Conservation (phyloP, 352 stramenopile species). For the Blastocystis hominis region DNA sequence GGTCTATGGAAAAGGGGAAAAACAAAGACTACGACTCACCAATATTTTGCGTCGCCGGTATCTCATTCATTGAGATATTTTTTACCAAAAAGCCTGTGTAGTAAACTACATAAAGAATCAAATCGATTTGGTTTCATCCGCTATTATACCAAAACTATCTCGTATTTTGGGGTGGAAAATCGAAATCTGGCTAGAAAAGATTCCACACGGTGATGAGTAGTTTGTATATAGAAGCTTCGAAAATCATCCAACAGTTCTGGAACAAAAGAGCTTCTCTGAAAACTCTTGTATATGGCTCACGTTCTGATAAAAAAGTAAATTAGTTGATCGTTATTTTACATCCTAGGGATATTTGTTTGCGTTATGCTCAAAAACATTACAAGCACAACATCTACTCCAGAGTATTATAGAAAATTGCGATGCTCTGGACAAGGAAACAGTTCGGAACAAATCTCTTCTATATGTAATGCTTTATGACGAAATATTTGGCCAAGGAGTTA, state of each 20-base stretch:
- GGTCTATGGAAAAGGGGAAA: background rate
- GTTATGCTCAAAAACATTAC: constrained; percentile 73
- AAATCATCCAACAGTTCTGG: constrained; percentile 48
- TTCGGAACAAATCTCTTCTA: constrained; percentile 64
- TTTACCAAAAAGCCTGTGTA: no score
- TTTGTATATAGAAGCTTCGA: constrained; percentile 2
- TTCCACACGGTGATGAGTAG: background rate
- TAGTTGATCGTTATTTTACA: constrained; percentile 74
- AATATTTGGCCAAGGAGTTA: constrained; percentile 67
- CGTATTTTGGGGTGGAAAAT: background rate
- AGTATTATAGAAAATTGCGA: background rate
- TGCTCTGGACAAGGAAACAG: background rate
- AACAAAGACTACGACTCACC: background rate
- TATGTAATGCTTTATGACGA: constrained; percentile 75
- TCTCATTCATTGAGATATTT: background rate
- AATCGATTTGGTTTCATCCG: no score
- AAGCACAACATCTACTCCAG: constrained; percentile 66
- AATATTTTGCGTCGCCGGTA: constrained; percentile 3
- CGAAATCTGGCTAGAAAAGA: background rate
- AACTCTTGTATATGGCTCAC: constrained; percentile 68
- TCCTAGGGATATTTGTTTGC: constrained; percentile 71
- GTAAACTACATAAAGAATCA: background rate
- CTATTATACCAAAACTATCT: no score
- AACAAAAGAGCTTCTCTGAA: constrained; percentile 70
- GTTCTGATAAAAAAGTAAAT: constrained; percentile 66